Evolutionary conservation across 2,329 filamentous ascomycete genomes (phyloP).

Genomic region (Cladosporium halotolerans): DNA sequence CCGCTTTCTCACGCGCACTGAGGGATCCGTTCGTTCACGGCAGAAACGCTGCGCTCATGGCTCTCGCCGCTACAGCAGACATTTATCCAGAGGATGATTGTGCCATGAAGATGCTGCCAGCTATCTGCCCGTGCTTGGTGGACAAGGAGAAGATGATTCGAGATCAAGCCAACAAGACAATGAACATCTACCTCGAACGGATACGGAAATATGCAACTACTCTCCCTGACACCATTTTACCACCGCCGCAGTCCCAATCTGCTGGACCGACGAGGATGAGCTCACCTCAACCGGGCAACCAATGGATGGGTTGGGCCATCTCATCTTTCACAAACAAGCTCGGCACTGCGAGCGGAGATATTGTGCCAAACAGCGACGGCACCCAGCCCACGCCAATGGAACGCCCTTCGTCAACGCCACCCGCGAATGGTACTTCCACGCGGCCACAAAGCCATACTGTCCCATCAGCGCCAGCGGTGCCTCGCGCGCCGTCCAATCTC

Average conservation of each 20-base stretch:
- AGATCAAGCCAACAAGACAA: constrained; percentile 82
- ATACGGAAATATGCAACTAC: constrained; percentile 70
- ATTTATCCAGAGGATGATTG: constrained; percentile 86
- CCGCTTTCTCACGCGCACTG: constrained; percentile 82
- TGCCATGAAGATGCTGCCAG: constrained; percentile 74
- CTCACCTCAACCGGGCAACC: constrained; percentile 58
- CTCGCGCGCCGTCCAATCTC: constrained; percentile 25
- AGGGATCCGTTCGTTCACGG: constrained; percentile 94
- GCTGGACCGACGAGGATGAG: constrained; percentile 59
- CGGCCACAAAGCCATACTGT: constrained; percentile 25
- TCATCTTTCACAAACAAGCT: constrained; percentile 97
- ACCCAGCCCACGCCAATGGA: constrained; percentile 38
- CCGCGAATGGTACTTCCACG: constrained; percentile 29
- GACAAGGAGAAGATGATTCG: constrained; percentile 94
- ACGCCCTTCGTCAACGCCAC: constrained; percentile 46
- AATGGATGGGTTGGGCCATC: constrained; percentile 96
- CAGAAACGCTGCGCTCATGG: constrained; percentile 80
- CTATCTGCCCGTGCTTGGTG: constrained; percentile 74
- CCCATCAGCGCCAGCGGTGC: constrained; percentile 25
- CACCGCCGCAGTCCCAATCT: constrained; percentile 52
- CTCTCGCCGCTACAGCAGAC: constrained; percentile 77
- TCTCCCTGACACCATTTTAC: constrained; percentile 75
- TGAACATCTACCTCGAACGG: constrained; percentile 78
- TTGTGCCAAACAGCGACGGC: constrained; percentile 55
- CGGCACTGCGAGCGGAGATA: constrained; percentile 76